Base-by-base conservation (phyloP, 2,329 filamentous ascomycete species). In the Pezicula carpinea region DNA sequence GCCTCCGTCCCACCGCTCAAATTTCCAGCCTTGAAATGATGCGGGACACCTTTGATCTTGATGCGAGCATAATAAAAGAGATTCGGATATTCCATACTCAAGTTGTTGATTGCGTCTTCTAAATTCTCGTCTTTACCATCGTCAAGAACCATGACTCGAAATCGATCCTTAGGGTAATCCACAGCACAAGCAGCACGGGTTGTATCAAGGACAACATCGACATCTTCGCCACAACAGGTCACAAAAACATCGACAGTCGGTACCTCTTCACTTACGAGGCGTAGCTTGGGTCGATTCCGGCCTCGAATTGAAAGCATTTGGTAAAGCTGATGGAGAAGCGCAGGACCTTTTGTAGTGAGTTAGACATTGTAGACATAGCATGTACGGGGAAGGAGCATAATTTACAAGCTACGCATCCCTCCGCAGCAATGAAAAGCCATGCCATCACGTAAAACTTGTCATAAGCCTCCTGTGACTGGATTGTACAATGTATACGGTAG, bases 1-100 rank as follows among this genome's bases (percentile, higher is more conserved):
- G 71, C 67, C 13, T 77, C 72, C 23, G 80, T 61, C 26, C 76
- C 80, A 47, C 79, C 76, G 64, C 82, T 83, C 45, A 83, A 66
- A 58, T 83, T 83, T 43, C 79, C 79, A 2, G 79, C 77, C 66
- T 83, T 83, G 68, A 78, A 81, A 58, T 79, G 74, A 53, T 77
- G 44, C 3, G 72, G 71, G 34, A 70, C 64, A 6, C 72, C 72
- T 4, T 70, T 70, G 38, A 67, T 64, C 63, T 75, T 75, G 29
- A 68, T 64, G 11, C 76, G 73, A 2, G 76, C 70, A 58, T 75
- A 69, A 61, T 81, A 81, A 53, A 68, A 70, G 6, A 79, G 59
- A 48, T 81, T 78, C 13, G 69, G 68, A 46, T 69, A 75, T 7
- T 63, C 64, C 23, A 61, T 51, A 38, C 63, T 63, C 18, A 75